These are phyloP conservation scores for Anisodus acutangulus DNA, from an alignment of 257 asterid species.

Conservation along the genomic window DNA sequence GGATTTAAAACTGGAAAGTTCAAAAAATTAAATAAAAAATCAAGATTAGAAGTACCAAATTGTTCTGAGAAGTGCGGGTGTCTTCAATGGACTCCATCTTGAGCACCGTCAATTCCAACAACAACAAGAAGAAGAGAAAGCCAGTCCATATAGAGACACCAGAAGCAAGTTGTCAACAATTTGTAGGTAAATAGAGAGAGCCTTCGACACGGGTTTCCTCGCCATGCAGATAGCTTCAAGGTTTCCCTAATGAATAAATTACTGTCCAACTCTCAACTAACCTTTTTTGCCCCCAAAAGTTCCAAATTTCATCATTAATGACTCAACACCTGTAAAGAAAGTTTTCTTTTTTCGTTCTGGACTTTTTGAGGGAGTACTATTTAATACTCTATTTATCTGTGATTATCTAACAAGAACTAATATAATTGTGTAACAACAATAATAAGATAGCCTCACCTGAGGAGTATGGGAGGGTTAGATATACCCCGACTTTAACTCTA, in stretches of 20 bases:
- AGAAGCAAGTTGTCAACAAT: conserved; percentile 8
- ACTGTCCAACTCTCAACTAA: conserved; percentile 8
- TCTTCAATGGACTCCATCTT: conserved; percentile 29
- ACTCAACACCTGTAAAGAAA: neutral
- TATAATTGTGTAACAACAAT: too few species aligned
- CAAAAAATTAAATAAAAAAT: neutral
- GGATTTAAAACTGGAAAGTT: neutral
- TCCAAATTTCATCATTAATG: neutral
- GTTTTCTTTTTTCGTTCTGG: neutral
- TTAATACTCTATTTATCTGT: too few species aligned
- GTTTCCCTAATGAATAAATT: neutral
- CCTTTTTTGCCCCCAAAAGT: neutral
- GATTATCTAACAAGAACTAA: too few species aligned
- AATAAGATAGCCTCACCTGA: too few species aligned
- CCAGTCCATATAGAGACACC: conserved; percentile 26
- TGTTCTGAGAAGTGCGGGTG: conserved; percentile 13
- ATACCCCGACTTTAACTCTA: too few species aligned
- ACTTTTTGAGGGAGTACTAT: too few species aligned
- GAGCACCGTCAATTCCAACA: conserved; percentile 7
- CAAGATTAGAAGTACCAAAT: conserved; percentile 9
- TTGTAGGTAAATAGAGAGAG: neutral
- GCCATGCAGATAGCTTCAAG: conserved; percentile 27
- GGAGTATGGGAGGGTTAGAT: too few species aligned
- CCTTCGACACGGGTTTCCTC: neutral
- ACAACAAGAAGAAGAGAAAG: neutral